Conservation (phyloP, 2,329 filamentous ascomycete genomes). For the Fusarium zealandicum region DNA sequence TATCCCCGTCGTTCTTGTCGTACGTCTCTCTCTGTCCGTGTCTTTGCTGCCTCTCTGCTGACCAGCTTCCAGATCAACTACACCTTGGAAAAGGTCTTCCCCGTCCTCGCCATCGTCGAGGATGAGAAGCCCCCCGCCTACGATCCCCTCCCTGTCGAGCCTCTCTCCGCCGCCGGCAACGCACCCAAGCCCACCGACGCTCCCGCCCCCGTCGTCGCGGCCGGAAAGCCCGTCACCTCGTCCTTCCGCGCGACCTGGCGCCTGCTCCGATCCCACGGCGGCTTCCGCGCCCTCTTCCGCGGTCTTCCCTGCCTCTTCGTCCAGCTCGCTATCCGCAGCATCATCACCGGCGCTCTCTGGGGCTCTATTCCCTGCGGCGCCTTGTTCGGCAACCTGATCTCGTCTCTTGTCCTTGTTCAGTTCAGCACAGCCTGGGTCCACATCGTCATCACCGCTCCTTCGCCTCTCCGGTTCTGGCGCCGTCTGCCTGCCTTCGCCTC, state of each 20-base stretch:
- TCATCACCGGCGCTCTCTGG: slow-evolving; percentile 55
- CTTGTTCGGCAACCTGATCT: slow-evolving; percentile 51
- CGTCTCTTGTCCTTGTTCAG: slow-evolving; percentile 67
- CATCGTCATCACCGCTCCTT: slow-evolving; percentile 78
- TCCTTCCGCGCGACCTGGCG: slow-evolving; percentile 60
- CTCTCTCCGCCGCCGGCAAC: slow-evolving; percentile 46
- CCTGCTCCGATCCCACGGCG: slow-evolving; percentile 67
- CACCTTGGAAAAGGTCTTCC: slow-evolving; percentile 58
- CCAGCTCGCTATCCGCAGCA: slow-evolving; percentile 46
- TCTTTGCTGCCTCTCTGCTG: neutral
- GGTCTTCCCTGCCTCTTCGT: slow-evolving; percentile 64
- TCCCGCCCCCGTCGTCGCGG: slow-evolving; percentile 34
- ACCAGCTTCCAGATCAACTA: slow-evolving; percentile 53
- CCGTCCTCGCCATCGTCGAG: slow-evolving; percentile 64
- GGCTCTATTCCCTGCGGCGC: slow-evolving; percentile 55
- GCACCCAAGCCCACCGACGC: slow-evolving; percentile 46
- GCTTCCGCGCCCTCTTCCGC: slow-evolving; percentile 72
- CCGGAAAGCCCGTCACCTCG: slow-evolving; percentile 51
- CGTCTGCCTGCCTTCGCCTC: slow-evolving; percentile 72
- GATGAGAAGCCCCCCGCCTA: slow-evolving; percentile 64
- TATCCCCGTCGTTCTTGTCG: slow-evolving; percentile 53
- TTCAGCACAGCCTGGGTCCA: slow-evolving; percentile 84
- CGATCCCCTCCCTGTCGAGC: slow-evolving; percentile 58
- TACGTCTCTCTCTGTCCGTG: slow-evolving; percentile 40
- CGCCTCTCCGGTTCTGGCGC: slow-evolving; percentile 67